Base-by-base conservation (phyloP, 2,329 filamentous ascomycete species). In the Diaporthe vexans region DNA sequence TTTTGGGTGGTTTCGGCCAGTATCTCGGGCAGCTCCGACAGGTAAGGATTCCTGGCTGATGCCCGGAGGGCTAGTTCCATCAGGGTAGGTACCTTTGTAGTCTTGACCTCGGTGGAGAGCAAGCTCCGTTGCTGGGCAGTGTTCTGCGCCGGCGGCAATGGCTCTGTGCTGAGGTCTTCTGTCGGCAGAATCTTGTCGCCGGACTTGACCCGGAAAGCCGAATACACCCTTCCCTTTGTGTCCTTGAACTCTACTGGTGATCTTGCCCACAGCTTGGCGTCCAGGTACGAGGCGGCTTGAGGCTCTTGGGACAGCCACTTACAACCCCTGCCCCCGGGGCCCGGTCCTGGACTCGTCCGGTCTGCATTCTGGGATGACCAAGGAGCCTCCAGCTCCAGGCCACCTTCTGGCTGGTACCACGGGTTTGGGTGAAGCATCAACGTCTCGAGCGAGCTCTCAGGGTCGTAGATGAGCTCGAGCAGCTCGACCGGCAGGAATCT, bases 391-490 rank as follows among this genome's bases (percentile, higher is more conserved):
- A 73, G 70, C 8, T 77, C 73, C 21, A 74, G 72, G 21, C 57
- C 33, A 8, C 63, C 63, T 10, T 48, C 15, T 1, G 77, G 78
- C 69, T 87, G 82, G 72, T 88, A 84, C 75, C 93, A 91, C 0
- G 90, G 90, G 78, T 94, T 94, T 0, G 92, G 92, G 72, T 90
- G 87, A 3, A 92, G 77, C 35, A 84, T 85, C n/a, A 94, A 81
- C 6, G 85, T 85, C 17, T 81, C 80, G n/a, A 93, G 83, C 26
- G 85, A 86, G 54, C 54, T 33, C 59, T 84, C 81, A 0, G 82
- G 79, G 13, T 81, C 79, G 43, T 83, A 81, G 26, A 93, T 81
- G 2, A 94, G 84, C 33, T 88, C 81, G 0, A 94, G 84, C 0
- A 94, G 83, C 79, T 94, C 92, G 72, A 85, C 88, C 0, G 93